phyloP scores from a whole-genome alignment of 768 basidiomycete genomes.

The Clitopilus passeckerianus region DNA sequence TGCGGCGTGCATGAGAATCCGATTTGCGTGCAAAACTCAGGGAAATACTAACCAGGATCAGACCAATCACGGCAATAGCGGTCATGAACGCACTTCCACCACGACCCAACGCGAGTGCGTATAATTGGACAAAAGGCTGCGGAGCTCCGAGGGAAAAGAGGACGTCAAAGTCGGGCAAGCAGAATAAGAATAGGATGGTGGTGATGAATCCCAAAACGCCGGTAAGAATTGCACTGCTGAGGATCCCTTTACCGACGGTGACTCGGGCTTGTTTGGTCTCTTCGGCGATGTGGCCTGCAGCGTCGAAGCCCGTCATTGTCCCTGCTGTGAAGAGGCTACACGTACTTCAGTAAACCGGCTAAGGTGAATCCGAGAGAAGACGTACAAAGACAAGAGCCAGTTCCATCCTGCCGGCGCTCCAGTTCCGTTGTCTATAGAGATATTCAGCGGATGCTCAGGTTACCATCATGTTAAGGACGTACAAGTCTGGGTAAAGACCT shows the following conservation, averaged over 20 bases:
- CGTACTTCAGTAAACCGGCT: background rate
- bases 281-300: constrained; percentile 83
- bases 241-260: constrained; percentile 77
- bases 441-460: background rate
- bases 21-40: background rate
- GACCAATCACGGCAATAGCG: constrained; percentile 73
- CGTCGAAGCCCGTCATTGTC: constrained; percentile 88
- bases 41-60: constrained; percentile 62
- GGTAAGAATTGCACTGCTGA: constrained; percentile 73
- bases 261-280: constrained; percentile 86
- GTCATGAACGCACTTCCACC: constrained; percentile 87
- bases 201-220: constrained; percentile 77
- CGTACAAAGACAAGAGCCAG: constrained; percentile 82
- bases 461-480: constrained; percentile 18
- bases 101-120: constrained; percentile 77
- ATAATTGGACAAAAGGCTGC: constrained; percentile 89
- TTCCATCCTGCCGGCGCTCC: constrained; percentile 87
- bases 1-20: constrained; percentile 18
- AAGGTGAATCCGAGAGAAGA: background rate
- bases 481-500: constrained; percentile 83
- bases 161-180: constrained; percentile 72
- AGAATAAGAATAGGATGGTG: constrained; percentile 79
- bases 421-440: constrained; percentile 75
- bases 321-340: constrained; percentile 80
- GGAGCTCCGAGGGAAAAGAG: constrained; percentile 77